Base-by-base conservation (phyloP, 768 basidiomycete species). In the Boletus rufocinnamomeus region DNA sequence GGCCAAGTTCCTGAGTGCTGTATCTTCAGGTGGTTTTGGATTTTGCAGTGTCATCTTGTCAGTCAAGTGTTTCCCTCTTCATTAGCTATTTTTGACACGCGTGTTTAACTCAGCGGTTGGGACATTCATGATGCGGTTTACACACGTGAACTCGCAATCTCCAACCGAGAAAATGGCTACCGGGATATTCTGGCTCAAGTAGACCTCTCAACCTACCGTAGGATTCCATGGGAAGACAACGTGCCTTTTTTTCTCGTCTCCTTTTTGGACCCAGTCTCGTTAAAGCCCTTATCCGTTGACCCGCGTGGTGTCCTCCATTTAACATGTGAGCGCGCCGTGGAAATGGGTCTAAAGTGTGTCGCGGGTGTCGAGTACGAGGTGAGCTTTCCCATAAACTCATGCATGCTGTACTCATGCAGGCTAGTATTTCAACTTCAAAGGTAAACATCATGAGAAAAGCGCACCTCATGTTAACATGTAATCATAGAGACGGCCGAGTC, bases 351-450 rank as follows among this genome's bases (percentile, higher is more conserved):
- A 62, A 76, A 84, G 32, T 91, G 93, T 67, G 80, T 86, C 65
- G 86, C 92, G n/a, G 95, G 94, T 10, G 84, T 91, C 9, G 96
- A 99, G 75, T 98, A 92, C 65, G 97, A 99, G 82, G 94, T 90
- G 67, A 52, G 72, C 16, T 38, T 56, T 43, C 46, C 30, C 25
- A 13, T 58, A 28, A n/a, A 16, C 23, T 16, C 37, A 32, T 21
- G 17, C 23, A 13, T 23, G 34, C 34, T 57, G 16, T 52, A 59
- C 61, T 66, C 41, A 63, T 25, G 2, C 37, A 50, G 21, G 17
- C 10, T 57, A 93, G 91, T 93, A 91, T 68, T 94, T 93, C 71
- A 91, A 93, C 74, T 94, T 94, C 74, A 88, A 91, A 84, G 92
- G 92, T 88, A 66, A n/a, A 38, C 21, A 14, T 35, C 41, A 47